Evolutionary conservation across 2,329 filamentous ascomycete genomes (phyloP).

Genomic region (Arthrobotrys entomopaga): DNA sequence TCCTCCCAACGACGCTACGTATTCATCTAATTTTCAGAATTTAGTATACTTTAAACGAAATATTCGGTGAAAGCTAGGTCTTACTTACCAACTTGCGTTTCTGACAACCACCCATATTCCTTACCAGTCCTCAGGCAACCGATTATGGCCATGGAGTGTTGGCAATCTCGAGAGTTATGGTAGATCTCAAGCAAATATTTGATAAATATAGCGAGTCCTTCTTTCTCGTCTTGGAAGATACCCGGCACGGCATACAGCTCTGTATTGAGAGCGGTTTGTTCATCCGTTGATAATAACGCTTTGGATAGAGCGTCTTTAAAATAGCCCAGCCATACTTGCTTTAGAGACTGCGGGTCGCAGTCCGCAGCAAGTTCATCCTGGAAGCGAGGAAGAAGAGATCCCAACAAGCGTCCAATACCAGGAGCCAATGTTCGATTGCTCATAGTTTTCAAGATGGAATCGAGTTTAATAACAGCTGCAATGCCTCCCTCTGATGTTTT

Average conservation of each 20-base stretch:
- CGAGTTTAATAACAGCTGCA: constrained; percentile 64
- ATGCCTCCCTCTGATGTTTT: constrained; percentile 56
- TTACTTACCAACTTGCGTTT: constrained; percentile 45
- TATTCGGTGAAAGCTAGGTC: no score
- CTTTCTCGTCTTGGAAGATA: constrained; percentile 59
- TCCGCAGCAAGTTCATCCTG: constrained; percentile 16
- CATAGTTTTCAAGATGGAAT: constrained; percentile 29
- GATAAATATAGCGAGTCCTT: constrained; percentile 61
- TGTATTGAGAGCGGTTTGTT: constrained; percentile 39
- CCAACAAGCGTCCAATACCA: constrained; percentile 55
- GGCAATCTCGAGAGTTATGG: background rate
- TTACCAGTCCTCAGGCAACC: constrained; percentile 57
- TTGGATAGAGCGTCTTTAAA: constrained; percentile 33
- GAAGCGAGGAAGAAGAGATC: constrained; percentile 34
- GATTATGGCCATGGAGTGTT: constrained; percentile 54
- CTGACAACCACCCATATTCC: constrained; percentile 57
- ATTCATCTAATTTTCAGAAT: constrained; percentile 16
- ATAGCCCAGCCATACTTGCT: constrained; percentile 24
- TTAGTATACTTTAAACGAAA: background rate
- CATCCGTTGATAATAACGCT: constrained; percentile 34
- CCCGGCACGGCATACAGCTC: constrained; percentile 49
- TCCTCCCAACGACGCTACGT: constrained; percentile 19
- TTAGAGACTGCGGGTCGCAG: background rate
- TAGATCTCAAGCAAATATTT: constrained; percentile 65
- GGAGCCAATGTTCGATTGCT: constrained; percentile 57